Conservation (phyloP, 176 grass and related monocot species). For the maize (Zea mays) region DNA sequence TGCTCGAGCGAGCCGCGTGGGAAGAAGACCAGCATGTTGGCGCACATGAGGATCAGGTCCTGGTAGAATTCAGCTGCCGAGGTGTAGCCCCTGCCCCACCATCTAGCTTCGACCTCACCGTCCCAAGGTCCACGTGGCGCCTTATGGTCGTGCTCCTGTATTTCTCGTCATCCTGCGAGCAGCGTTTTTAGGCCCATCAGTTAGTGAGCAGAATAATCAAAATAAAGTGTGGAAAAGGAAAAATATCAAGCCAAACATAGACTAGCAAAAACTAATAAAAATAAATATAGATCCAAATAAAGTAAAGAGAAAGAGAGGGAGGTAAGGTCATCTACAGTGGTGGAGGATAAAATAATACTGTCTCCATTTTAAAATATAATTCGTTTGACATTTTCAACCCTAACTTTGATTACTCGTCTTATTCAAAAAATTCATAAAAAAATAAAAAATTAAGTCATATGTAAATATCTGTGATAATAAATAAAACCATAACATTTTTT, state of each 20-base stretch:
- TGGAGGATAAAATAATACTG: not conserved
- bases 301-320: no score
- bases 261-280: not conserved
- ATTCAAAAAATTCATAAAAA: no score
- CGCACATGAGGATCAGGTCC: conserved; percentile 69
- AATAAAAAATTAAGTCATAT: no score
- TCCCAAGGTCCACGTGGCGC: conserved; percentile 78
- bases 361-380: no score
- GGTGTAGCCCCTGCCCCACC: conserved; percentile 15
- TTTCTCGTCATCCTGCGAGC: conserved; percentile 40
- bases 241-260: not conserved
- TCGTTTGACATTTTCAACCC: no score
- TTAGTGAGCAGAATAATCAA: not conserved
- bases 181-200: not conserved
- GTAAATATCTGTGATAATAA: no score
- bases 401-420: no score
- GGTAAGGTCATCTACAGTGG: no score
- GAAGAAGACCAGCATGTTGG: conserved; percentile 77
- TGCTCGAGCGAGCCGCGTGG: conserved; percentile 54
- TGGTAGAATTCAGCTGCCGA: conserved; percentile 68
- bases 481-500: no score
- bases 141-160: conserved; percentile 61
- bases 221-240: no score
- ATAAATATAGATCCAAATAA: not conserved
- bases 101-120: conserved; percentile 52